phyloP scores from a whole-genome alignment of 2,329 filamentous ascomycete species.

The Chaetoscypha palmicola region DNA sequence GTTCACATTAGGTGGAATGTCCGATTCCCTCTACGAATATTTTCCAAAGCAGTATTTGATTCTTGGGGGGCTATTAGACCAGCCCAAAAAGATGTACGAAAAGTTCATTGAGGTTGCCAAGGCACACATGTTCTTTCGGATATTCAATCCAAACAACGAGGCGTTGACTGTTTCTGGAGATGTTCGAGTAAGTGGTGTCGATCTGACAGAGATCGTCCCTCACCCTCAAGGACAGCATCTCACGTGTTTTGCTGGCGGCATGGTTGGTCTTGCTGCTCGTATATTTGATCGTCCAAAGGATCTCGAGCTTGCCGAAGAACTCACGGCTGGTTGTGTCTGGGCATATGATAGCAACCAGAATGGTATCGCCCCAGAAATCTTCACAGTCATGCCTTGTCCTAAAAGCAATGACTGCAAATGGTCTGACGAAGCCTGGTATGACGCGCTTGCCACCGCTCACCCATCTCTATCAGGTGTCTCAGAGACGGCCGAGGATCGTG shows the following conservation, averaged over 20 bases:
- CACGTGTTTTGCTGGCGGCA: constrained; percentile 64
- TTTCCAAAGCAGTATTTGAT: constrained; percentile 59
- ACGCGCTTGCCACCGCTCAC: constrained; percentile 8
- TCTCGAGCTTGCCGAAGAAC: constrained; percentile 46
- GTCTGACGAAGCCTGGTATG: constrained; percentile 45
- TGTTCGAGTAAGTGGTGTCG: constrained; percentile 30
- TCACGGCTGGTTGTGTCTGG: constrained; percentile 59
- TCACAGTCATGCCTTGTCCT: constrained; percentile 34
- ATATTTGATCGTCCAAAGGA: constrained; percentile 50
- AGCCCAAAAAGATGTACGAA: constrained; percentile 41
- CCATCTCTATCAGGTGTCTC: constrained; percentile 58
- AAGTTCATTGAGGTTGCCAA: constrained; percentile 41
- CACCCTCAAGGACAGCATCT: constrained; percentile 51
- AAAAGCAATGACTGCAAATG: constrained; percentile 22
- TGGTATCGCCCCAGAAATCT: constrained; percentile 54
- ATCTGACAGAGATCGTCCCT: constrained; percentile 37
- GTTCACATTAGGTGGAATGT: constrained; percentile 49
- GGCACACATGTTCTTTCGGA: constrained; percentile 38
- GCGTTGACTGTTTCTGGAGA: constrained; percentile 44
- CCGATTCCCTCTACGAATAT: constrained; percentile 58
- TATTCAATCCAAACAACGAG: constrained; percentile 33
- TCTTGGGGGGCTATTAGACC: constrained; percentile 53
- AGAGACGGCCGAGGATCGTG: constrained; percentile 1
- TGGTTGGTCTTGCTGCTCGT: constrained; percentile 60
- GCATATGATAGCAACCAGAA: constrained; percentile 49